Evolutionary conservation across 2,329 filamentous ascomycete species (phyloP).

Genomic region (Trichoderma sp.): DNA sequence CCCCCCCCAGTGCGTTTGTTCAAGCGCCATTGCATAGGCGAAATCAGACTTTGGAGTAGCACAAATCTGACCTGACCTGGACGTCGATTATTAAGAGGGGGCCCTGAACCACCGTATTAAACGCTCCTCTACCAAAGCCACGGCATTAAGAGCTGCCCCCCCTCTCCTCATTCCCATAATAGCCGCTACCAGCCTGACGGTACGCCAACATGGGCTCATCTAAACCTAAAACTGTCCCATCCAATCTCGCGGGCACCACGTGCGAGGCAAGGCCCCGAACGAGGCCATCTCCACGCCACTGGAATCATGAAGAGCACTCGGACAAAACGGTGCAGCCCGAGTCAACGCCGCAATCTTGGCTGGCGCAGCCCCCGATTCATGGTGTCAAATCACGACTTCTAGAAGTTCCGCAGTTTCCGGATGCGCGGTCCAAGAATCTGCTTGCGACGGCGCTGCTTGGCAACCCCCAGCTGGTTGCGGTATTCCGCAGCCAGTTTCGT

Average conservation of each 20-base stretch:
- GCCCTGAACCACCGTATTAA: background rate
- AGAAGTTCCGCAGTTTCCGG: slow-evolving; percentile 21
- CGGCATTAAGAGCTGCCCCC: background rate
- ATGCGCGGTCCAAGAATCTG: background rate
- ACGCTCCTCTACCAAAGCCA: background rate
- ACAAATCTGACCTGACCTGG: background rate
- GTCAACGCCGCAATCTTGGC: slow-evolving; percentile 20
- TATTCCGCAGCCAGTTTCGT: background rate
- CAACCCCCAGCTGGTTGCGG: background rate
- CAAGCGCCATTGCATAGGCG: background rate
- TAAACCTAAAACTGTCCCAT: slow-evolving; percentile 22
- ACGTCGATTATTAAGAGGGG: background rate
- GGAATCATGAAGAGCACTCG: background rate
- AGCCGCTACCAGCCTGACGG: slow-evolving; percentile 22
- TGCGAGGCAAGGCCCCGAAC: slow-evolving; percentile 18
- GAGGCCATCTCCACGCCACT: slow-evolving; percentile 18
- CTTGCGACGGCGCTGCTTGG: background rate
- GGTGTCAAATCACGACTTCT: slow-evolving; percentile 14
- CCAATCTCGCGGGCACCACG: slow-evolving; percentile 18
- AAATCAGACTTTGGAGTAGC: slow-evolving; percentile 7
- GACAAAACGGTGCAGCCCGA: background rate
- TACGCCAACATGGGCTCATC: slow-evolving; percentile 17
- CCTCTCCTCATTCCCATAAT: background rate
- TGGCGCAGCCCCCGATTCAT: slow-evolving; percentile 7
- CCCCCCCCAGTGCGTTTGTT: background rate